Percentiles rank a stretch among this genome's conserved stretches.
phyloP scores from a whole-genome alignment of 148 eudicot species.

The Dianthus caryophyllus region DNA sequence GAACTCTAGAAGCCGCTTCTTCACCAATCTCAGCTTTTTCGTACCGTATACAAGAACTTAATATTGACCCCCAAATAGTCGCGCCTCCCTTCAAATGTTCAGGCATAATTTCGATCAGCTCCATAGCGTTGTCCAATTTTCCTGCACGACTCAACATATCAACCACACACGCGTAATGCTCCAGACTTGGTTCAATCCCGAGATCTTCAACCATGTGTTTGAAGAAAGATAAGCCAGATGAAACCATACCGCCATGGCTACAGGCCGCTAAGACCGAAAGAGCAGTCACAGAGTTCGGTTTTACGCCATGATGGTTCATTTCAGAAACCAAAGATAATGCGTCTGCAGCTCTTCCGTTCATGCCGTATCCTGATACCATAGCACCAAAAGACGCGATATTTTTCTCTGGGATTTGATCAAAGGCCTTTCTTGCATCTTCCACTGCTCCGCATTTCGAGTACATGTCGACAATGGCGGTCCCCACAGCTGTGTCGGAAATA shows the following conservation, averaged over 20 bases:
- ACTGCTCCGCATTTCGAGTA: constrained; percentile 81
- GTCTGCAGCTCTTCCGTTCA: constrained; percentile 63
- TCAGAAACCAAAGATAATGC: constrained; percentile 43
- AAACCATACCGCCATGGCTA: constrained; percentile 78
- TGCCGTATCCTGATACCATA: constrained; percentile 70
- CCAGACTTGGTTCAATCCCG: constrained; percentile 35
- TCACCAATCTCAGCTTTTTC: constrained; percentile 35
- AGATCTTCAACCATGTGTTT: constrained; percentile 40
- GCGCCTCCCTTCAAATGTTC: constrained; percentile 36
- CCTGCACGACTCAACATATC: constrained; percentile 79
- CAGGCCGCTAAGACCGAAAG: constrained; percentile 77
- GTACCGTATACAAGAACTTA: constrained; percentile 61
- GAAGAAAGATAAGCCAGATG: constrained; percentile 52
- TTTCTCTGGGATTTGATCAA: constrained; percentile 45
- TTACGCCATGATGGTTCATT: constrained; percentile 48
- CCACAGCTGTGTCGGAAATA: constrained; percentile 50
- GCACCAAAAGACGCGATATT: constrained; percentile 68
- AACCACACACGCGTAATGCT: constrained; percentile 78
- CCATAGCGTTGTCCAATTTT: constrained; percentile 49
- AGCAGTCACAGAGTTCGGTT: constrained; percentile 59
- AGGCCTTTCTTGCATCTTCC: constrained; percentile 50
- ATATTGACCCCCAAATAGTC: constrained; percentile 70
- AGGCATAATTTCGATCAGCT: constrained; percentile 43
- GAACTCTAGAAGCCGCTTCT: constrained; percentile 40
- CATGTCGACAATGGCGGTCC: constrained; percentile 66